Evolutionary conservation across 495 filamentous ascomycete species (phyloP), one percentile per base, ranked within the genome.

Genomic region (Trichoderma parareesei): DNA sequence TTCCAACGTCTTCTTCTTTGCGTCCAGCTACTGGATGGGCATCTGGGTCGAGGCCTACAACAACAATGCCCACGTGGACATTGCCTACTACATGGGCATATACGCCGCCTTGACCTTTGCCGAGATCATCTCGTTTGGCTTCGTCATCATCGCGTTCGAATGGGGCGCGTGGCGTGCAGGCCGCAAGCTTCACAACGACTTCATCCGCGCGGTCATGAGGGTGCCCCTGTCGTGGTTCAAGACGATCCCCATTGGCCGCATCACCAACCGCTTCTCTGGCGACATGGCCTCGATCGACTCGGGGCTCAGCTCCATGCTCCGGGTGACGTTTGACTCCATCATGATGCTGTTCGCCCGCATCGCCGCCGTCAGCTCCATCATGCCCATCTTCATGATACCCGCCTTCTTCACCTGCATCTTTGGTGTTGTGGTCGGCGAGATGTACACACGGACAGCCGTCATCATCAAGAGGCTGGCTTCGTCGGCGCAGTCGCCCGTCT

Each of bases 211-310:
- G 5, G 73, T 85, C 5, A 67, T 85, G 64, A 76, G 75, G 38
- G 81, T 82, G 16, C 79, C 84, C 8, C 73, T 84, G 18, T 74
- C 76, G 3, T 86, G 81, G 75, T 84, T 82, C 64, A 82, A 85
- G 72, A 78, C 79, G 13, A 79, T 78, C 13, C 82, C 84, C 1
- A 65, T 82, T 9, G 84, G 84, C 2, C 75, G 79, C n/a, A 79
- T 86, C 53, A 74, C 84, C 42, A 85, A 86, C 67, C 77, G 84
- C 20, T 82, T 87, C 63, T 78, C 79, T 4, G 75, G 78, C 14
- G 84, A 86, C 68, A 69, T 85, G 55, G 72, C 75, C 41, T 77
- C 76, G 0, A 71, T 83, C 27, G 75, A 78, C 53, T 73, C 64
- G 4, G 11, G 40, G 8, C 49, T 82, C 10, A 72, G 74, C 4